These are phyloP conservation scores for Dactylella cylindrospora DNA, from an alignment of 2,329 filamentous ascomycete genomes.

Conservation along the genomic window DNA sequence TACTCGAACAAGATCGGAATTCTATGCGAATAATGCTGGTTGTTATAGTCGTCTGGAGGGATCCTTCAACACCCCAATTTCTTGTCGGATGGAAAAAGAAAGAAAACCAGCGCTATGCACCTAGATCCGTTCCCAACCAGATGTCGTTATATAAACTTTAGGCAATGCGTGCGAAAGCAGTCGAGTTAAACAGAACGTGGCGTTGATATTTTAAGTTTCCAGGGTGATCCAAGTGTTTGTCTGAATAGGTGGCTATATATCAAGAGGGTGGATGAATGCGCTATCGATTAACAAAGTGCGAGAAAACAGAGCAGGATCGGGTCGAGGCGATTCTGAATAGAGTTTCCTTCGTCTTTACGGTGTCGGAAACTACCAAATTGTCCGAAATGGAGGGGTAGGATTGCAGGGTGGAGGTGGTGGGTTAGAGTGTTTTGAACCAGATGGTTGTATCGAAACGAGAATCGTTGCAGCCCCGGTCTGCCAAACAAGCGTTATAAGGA, in stretches of 20 bases:
- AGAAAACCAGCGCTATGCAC: constrained; percentile 45
- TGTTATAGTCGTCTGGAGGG: constrained; percentile 29
- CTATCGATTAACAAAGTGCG: too few relatives aligned
- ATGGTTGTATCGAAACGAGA: not conserved
- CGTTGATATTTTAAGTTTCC: constrained; percentile 41
- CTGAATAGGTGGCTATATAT: too few relatives aligned
- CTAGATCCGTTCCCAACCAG: constrained; percentile 43
- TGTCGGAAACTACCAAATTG: constrained; percentile 2
- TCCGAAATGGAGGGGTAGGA: constrained; percentile 23
- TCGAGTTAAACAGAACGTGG: constrained; percentile 40
- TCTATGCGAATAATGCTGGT: constrained; percentile 18
- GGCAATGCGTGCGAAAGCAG: constrained; percentile 38
- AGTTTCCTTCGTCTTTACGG: constrained; percentile 12
- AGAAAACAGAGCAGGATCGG: not conserved
- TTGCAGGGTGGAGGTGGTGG: constrained; percentile 1
- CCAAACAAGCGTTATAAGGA: constrained; percentile 4
- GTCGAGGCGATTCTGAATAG: constrained; percentile 16
- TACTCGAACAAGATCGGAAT: not conserved
- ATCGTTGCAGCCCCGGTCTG: constrained; percentile 17
- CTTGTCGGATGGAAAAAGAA: constrained; percentile 42
- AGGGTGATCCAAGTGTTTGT: too few relatives aligned
- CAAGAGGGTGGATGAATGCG: too few relatives aligned
- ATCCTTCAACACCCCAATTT: constrained; percentile 17
- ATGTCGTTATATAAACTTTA: constrained; percentile 43
- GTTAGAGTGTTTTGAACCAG: constrained; percentile 5